phyloP scores from a whole-genome alignment of 768 basidiomycete genomes.

The Terana coerulea region DNA sequence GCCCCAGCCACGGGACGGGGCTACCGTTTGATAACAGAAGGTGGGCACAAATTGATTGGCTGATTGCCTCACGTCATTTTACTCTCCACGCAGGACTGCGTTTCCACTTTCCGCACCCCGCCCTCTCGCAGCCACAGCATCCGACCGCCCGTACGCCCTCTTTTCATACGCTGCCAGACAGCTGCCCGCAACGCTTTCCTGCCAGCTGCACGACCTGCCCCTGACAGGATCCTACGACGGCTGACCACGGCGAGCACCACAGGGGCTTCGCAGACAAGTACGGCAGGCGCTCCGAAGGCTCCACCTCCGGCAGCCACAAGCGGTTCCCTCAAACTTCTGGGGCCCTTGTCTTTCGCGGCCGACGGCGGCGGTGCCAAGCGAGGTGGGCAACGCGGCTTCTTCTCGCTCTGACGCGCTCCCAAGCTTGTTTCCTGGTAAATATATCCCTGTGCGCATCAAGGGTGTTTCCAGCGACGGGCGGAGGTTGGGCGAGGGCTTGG shows the following conservation, averaged over 20 bases:
- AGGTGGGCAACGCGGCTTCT: too few relatives aligned
- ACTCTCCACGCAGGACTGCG: neutral
- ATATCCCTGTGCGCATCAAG: neutral
- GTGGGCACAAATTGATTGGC: neutral
- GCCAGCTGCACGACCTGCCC: too few relatives aligned
- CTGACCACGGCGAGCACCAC: neutral
- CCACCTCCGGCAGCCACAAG: neutral
- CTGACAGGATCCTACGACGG: neutral
- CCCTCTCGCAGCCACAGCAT: neutral
- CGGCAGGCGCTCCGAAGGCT: neutral
- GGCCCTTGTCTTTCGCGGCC: neutral
- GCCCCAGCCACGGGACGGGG: neutral
- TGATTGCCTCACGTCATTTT: constrained; percentile 7
- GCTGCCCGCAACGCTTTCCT: too few relatives aligned
- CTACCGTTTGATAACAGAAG: constrained; percentile 5
- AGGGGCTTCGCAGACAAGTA: too few relatives aligned
- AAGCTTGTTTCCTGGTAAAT: neutral
- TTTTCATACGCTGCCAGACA: too few relatives aligned
- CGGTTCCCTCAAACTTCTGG: neutral
- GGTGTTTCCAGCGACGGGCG: too few relatives aligned
- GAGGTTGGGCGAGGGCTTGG: too few relatives aligned
- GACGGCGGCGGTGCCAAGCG: neutral
- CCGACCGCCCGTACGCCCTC: neutral
- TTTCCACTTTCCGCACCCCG: neutral
- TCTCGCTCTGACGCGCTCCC: neutral